Evolutionary conservation across 306 rosid species (phyloP), one percentile per base, ranked within the genome.

Genomic region (Vigna reflexopilosa): DNA sequence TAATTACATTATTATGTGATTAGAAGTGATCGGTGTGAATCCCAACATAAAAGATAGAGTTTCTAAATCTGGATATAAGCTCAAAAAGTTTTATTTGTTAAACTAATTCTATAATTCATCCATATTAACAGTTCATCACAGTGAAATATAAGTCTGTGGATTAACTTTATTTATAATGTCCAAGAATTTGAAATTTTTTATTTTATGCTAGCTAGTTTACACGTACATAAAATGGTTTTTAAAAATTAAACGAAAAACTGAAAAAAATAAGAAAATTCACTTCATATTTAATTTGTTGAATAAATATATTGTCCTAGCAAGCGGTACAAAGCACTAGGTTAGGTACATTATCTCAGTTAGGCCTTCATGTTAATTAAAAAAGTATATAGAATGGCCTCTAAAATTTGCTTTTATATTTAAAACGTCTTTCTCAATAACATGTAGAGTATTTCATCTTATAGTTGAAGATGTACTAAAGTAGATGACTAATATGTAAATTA

Each of bases 401-500:
- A 34, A 34, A 34, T 5, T 30, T 61, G 15, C 9, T 61, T 26
- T 15, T 3, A 30, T 61, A 14, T 22, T 22, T 28, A 30, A 61
- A 28, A 61, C 1, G 47, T 34, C 13, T 63, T 61, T 30, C 20
- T 34, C 26, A 5, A 32, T 32, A 62, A 32, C 45, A 62, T 14
- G 47, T 62, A 16, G 12, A 15, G 13, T 19, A 52, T 20, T 73
- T 26, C 28, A 26, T n/a, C 19, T n/a, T 16, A 50, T 26, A 1
- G 67, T 28, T 28, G 19, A 61, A 58, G 19, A 61, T 61, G 8
- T 30, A 32, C 7, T 62, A 4, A 59, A 28, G 14, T 38, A 52
- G 9, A 68, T 52, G 9, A 32, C 16, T 16, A 47, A 78, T 48
- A 58, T 38, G 48, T 24, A 38, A 58, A 56, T 47, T 32, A 78